Percentiles rank a stretch among this genome's conserved stretches.
Conservation (phyloP, 176 grass and related monocot species). For the Cenchrus fungigraminus region DNA sequence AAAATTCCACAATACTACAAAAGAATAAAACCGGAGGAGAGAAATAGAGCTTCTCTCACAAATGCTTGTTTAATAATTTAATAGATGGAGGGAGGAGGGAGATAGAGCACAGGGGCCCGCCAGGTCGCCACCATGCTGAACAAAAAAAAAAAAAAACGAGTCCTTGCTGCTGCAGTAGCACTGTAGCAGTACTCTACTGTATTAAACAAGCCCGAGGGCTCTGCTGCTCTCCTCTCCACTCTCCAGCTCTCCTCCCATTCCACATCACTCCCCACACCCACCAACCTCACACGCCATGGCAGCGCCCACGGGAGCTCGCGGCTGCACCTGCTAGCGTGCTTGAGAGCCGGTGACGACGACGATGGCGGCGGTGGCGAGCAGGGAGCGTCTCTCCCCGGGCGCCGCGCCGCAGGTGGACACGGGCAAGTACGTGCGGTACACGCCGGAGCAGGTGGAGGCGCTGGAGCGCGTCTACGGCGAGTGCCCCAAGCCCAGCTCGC, state of each 20-base stretch:
- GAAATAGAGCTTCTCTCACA: too few species aligned
- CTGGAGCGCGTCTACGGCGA: slow-evolving; percentile 96
- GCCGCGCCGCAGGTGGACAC: slow-evolving; percentile 64
- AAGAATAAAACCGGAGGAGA: too few species aligned
- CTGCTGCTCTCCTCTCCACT: slow-evolving; percentile 10
- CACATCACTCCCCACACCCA: background rate
- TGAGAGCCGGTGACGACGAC: background rate
- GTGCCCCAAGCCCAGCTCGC: slow-evolving; percentile 96
- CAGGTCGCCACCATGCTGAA: too few species aligned
- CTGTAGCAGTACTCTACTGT: background rate
- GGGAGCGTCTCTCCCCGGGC: slow-evolving; percentile 50
- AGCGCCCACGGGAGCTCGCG: background rate
- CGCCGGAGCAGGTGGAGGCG: slow-evolving; percentile 97
- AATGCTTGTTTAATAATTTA: too few species aligned
- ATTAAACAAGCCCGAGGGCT: slow-evolving; percentile 4
- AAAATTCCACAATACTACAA: too few species aligned
- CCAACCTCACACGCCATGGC: background rate
- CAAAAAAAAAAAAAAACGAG: background rate
- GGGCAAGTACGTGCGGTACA: slow-evolving; percentile 98
- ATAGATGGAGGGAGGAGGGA: background rate
- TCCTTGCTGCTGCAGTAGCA: background rate
- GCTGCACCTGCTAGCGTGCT: background rate
- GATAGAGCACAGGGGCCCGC: background rate
- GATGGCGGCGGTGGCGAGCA: slow-evolving; percentile 64
- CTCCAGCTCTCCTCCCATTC: background rate